Evolutionary conservation across 2,329 filamentous ascomycete species (phyloP).

Genomic region (Aureobasidium melanogenum): DNA sequence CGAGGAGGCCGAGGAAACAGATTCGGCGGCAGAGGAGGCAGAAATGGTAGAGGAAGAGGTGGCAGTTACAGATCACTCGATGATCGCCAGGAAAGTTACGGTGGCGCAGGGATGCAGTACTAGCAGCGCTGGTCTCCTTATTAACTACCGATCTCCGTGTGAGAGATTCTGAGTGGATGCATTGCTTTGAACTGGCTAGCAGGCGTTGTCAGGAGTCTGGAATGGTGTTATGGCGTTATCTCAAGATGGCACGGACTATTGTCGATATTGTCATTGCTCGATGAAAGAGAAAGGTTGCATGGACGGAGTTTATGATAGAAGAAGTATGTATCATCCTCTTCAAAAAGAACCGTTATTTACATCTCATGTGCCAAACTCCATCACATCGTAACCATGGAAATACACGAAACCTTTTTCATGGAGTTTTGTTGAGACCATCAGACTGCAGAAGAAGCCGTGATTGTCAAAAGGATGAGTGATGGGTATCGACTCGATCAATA

Average conservation of each 20-base stretch:
- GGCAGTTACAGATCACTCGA: constrained; percentile 36
- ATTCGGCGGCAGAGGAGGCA: constrained; percentile 29
- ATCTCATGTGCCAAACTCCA: background rate
- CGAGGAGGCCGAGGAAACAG: constrained; percentile 30
- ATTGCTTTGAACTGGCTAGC: background rate
- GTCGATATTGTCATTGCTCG: background rate
- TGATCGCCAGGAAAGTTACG: constrained; percentile 29
- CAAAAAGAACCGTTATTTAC: too few species aligned
- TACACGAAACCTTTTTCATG: too few species aligned
- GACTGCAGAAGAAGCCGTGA: too few species aligned
- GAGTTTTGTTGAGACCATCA: too few species aligned
- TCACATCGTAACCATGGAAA: background rate
- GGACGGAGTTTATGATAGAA: background rate
- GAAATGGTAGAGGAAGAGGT: constrained; percentile 21
- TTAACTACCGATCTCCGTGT: background rate
- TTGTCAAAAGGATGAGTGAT: too few species aligned
- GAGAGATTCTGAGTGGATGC: background rate
- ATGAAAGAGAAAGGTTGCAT: background rate
- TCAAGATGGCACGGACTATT: background rate
- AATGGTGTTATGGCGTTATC: background rate
- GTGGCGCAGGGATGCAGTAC: constrained; percentile 29
- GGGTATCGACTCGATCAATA: too few species aligned
- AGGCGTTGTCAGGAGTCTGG: background rate
- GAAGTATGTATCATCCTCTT: background rate
- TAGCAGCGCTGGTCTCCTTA: constrained; percentile 11